Base-by-base conservation (phyloP, 139 green algal species). In the Edaphochlamys debaryana region DNA sequence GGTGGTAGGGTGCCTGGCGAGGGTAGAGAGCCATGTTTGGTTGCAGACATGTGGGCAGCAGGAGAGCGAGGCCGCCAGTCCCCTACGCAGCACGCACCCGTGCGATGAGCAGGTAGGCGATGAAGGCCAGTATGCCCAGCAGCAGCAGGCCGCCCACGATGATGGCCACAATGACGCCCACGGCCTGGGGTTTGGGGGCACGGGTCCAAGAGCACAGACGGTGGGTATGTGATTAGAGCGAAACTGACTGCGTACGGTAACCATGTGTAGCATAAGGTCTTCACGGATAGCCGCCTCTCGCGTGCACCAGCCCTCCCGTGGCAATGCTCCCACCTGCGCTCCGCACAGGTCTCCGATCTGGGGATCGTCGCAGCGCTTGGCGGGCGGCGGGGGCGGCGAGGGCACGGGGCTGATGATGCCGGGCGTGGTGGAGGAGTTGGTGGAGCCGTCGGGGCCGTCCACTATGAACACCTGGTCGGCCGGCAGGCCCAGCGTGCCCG, bases 151-250 rank as follows among this genome's bases (percentile, higher is more conserved):
- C 78, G 60, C 85, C 85, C 8, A 52, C 34, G 13, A 63, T 60
- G 41, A 89, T 82, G 69, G 69, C 84, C 56, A 82, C 62, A 37
- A 85, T 80, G 36, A 69, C 84, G 40, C 84, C 84, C 41, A 80
- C 66, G n/a, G n/a, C n/a, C n/a, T n/a, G n/a, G n/a, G n/a, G n/a
- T n/a, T n/a, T n/a, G n/a, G n/a, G n/a, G n/a, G n/a, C n/a, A n/a
- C n/a, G n/a, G n/a, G n/a, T n/a, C n/a, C n/a, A n/a, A n/a, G n/a
- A n/a, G n/a, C n/a, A n/a, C n/a, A n/a, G n/a, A n/a, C n/a, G n/a
- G n/a, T n/a, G n/a, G n/a, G n/a, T n/a, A n/a, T n/a, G n/a, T n/a
- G n/a, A n/a, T n/a, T n/a, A n/a, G n/a, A n/a, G n/a, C n/a, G n/a
- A n/a, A n/a, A n/a, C n/a, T n/a, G n/a, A n/a, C n/a, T n/a, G n/a